Evolutionary conservation across 2,329 filamentous ascomycete genomes (phyloP), one percentile per base, ranked within the genome.

Genomic region (Teratosphaeria zuluensis): DNA sequence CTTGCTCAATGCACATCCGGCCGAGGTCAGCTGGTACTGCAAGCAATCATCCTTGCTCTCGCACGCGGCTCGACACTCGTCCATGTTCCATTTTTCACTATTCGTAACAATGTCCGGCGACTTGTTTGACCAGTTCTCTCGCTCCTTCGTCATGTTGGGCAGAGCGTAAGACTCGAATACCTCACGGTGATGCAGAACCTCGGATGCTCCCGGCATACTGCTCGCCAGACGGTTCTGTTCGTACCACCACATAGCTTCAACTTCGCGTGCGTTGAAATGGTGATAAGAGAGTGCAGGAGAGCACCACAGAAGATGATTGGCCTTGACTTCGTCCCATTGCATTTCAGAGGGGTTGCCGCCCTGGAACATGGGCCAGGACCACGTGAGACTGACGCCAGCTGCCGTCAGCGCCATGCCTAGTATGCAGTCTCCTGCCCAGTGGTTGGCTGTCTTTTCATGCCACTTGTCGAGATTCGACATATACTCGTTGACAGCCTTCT

Each of bases 341-440:
- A 78, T 68, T 0, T 69, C 70, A 4, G 64, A 60, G 5, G 74
- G 74, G 24, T 71, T 73, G 59, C 77, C 76, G 51, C 74, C 70
- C 61, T 78, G 76, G 12, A 78, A 69, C 56, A 76, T 69, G 0
- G 76, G 76, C 66, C 71, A 77, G 0, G 72, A 69, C 24, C 68
- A 68, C 4, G 73, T 76, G 58, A 82, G 57, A 5, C 69, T 63
- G 8, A 82, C 72, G 0, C 76, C 76, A 21, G 73, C 75, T 46
- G 76, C 70, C 61, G 72, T 74, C 51, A 82, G 63, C 5, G 74
- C 75, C 69, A 74, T 80, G 2, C 79, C 80, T 2, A 81, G 66
- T 7, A 82, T 75, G 51, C 78, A 79, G 58, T 82, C 80, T 5
- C 80, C 80, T 55, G 79, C 81, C 66, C 78, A 81, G 59, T 84